A percentile compares a stretch with the other conserved stretches of the same genome.
These are phyloP conservation scores for Glycyrrhiza uralensis DNA, from an alignment of 306 rosid genomes.

Conservation along the genomic window DNA sequence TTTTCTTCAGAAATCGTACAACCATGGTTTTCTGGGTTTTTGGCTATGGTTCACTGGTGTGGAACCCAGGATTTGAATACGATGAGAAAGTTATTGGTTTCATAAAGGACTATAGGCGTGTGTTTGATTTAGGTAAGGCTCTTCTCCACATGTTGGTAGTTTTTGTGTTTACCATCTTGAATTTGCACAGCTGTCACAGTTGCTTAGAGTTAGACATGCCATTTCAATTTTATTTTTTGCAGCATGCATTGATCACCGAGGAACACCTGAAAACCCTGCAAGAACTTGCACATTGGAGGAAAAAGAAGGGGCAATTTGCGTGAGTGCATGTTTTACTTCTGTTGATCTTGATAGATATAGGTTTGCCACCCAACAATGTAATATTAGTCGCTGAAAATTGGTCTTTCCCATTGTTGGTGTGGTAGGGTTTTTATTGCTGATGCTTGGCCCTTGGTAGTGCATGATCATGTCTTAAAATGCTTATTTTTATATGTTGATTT, in stretches of 20 bases:
- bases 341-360: not conserved
- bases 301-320: conserved; percentile 76
- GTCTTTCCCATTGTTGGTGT: not conserved
- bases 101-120: conserved; percentile 87
- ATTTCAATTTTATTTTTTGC: conserved; percentile 4
- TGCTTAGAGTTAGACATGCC: conserved; percentile 2
- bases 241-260: conserved; percentile 95
- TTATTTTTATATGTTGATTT: not conserved
- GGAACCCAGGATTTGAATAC: conserved; percentile 93
- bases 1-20: conserved; percentile 31
- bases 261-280: conserved; percentile 91
- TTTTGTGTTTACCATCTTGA: not conserved
- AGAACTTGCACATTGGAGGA: conserved; percentile 85
- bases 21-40: conserved; percentile 94
- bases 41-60: conserved; percentile 94
- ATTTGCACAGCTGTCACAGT: not conserved
- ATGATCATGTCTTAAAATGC: not conserved
- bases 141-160: not conserved
- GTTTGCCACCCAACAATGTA: not conserved
- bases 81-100: conserved; percentile 77
- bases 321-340: conserved; percentile 33
- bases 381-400: not conserved
- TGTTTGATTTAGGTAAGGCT: conserved; percentile 78
- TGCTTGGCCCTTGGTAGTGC: not conserved
- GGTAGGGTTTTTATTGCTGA: not conserved